A percentile compares a stretch with the other conserved stretches of the same genome.
Evolutionary conservation across 768 basidiomycete genomes (phyloP).

Genomic region (Auricularia sp.): DNA sequence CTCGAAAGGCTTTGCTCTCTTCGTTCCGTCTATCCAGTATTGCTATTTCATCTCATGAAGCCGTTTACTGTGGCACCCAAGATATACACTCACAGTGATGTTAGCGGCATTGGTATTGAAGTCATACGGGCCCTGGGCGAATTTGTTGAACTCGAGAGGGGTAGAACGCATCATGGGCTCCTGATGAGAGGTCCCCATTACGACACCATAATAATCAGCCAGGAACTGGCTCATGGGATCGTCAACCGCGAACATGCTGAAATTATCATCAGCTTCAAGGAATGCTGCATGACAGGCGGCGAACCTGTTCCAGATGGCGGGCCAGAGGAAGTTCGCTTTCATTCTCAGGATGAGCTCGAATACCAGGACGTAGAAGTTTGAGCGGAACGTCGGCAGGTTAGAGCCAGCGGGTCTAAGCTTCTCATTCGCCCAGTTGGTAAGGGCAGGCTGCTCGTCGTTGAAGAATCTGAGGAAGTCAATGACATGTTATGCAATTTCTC

Average conservation of each 20-base stretch:
- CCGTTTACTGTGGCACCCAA: background rate
- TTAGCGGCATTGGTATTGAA: constrained; percentile 44
- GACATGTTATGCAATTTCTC: background rate
- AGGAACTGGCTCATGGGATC: constrained; percentile 50
- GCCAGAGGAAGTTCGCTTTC: constrained; percentile 66
- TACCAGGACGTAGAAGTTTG: constrained; percentile 33
- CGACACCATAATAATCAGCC: constrained; percentile 56
- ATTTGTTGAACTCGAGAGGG: constrained; percentile 55
- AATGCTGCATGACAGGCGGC: background rate
- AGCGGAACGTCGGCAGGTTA: constrained; percentile 54
- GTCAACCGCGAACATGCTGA: constrained; percentile 41
- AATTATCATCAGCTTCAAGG: background rate
- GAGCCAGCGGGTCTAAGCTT: constrained; percentile 41
- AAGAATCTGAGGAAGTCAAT: constrained; percentile 30
- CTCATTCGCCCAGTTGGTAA: constrained; percentile 61
- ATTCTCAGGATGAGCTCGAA: constrained; percentile 54
- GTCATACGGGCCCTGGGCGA: constrained; percentile 46
- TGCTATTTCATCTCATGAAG: background rate
- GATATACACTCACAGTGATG: constrained; percentile 27
- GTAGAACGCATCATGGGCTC: constrained; percentile 72
- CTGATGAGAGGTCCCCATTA: constrained; percentile 60
- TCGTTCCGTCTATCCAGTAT: constrained; percentile 42
- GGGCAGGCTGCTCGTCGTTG: constrained; percentile 66
- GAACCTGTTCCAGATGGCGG: constrained; percentile 23
- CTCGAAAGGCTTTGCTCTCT: constrained; percentile 50